Evolutionary conservation across 192 early-diverging fungal genomes (phyloP), one percentile per base, ranked within the genome.

Genomic region (Kickxella alabastrina): DNA sequence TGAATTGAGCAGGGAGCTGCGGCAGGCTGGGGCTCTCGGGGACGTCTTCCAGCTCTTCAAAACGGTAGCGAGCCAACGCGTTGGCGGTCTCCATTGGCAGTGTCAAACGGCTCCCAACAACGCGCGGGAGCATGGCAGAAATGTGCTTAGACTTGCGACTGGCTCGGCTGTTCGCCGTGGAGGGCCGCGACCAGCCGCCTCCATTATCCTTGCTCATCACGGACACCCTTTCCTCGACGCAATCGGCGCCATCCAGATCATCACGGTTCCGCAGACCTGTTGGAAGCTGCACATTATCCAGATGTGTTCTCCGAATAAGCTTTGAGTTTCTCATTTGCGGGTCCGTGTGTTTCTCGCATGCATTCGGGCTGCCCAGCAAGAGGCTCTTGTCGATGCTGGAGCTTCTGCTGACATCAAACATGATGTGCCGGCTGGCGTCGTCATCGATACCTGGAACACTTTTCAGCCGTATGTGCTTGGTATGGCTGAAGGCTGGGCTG

Each of bases 21-120:
- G 50, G 27, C 24, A 45, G 19, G 7, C n/a, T 22, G 3, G 43
- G 27, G 5, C 6, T 40, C 24, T 54, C 40, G 6, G n/a, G 28
- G 42, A 28, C 51, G 10, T 65, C 62, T 2, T 61, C 54, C 10
- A 65, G 62, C 45, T 73, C 69, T 12, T 73, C 69, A 25, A 73
- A 65, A 7, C 69, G 52, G 32, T 73, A 73, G 14, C 69, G 62
- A 10, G 69, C 62, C 28, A 62, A 39, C 0, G 62, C 69, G 18
- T 27, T 64, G 0, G 53, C 62, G 3, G 69, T 56, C 31, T 73
- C 69, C 0, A 58, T 13, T 2, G 57, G 63, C 47, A 73, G 50
- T 0, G 69, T 73, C 24, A 73, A 43, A n/a, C 69, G 46, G 41
- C 69, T 73, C 37, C 69, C 69, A 9, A 73, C 58, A 13, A 73